These are phyloP conservation scores for Fusarium sp. DNA, from an alignment of 2,329 filamentous ascomycete species.

Conservation along the genomic window DNA sequence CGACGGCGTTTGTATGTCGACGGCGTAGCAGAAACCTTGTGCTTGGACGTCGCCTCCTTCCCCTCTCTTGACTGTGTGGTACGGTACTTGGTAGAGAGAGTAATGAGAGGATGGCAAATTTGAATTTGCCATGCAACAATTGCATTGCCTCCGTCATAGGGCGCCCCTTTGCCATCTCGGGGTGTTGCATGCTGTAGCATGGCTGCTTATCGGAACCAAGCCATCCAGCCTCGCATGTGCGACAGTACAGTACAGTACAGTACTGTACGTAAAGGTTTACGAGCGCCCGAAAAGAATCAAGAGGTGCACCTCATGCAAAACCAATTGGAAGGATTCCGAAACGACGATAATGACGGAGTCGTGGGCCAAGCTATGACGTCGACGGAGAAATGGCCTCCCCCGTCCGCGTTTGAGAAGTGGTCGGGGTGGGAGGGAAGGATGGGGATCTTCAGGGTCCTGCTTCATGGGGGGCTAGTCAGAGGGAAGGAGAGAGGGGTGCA, in stretches of 20 bases:
- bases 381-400: constrained; percentile 39
- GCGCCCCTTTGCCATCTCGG: not conserved
- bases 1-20: too few relatives aligned
- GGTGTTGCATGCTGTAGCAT: not conserved
- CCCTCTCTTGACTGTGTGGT: too few relatives aligned
- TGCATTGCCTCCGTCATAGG: constrained; percentile 23
- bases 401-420: constrained; percentile 35
- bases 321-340: constrained; percentile 39
- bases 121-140: not conserved
- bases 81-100: too few relatives aligned
- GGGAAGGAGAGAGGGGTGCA: not conserved
- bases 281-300: not conserved
- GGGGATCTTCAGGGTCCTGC: constrained; percentile 49
- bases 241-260: too few relatives aligned
- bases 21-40: too few relatives aligned
- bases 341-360: constrained; percentile 35
- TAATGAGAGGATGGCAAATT: not conserved
- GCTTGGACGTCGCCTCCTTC: too few relatives aligned
- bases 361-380: constrained; percentile 41
- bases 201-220: constrained; percentile 16
- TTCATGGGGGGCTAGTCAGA: constrained; percentile 32
- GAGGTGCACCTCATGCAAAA: constrained; percentile 2
- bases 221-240: constrained; percentile 10
- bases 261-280: too few relatives aligned
- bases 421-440: constrained; percentile 12